Evolutionary conservation across 2,329 filamentous ascomycete genomes (phyloP), one percentile per base, ranked within the genome.

Genomic region (Onygena corvina): DNA sequence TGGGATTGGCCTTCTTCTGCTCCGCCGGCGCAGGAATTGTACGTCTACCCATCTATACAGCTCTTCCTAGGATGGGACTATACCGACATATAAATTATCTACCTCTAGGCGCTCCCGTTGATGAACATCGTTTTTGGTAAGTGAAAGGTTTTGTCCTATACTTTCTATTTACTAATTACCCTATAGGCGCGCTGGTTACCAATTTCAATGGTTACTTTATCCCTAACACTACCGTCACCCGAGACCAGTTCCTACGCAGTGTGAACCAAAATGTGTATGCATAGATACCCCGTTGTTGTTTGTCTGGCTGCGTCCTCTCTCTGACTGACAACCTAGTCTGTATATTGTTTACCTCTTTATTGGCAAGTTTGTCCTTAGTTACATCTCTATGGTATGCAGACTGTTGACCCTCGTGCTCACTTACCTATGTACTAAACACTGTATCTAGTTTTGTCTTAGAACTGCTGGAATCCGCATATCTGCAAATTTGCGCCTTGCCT

Each of bases 111-210:
- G 6, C 40, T 51, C 4, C 76, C 76, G 0, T 56, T 79, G 29
- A 79, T 81, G 75, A 76, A 78, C 31, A 65, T 81, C 33, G 67
- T 80, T 4, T 77, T 80, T 59, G 76, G 76, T 55, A 21, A 23
- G 50, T 53, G 31, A 2, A 11, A 23, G 12, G 36, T 23, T 5
- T n/a, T 23, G 46, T 6, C 14, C 18, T 14, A n/a, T 42, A 27
- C 46, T 46, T 11, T 40, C 27, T 12, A 5, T 25, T 7, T 40
- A 12, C 16, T 40, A 8, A 7, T 47, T n/a, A 3, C 9, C 33
- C 3, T 48, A 4, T 42, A 56, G 54, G 54, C 8, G 62, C 64
- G 31, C 70, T 75, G 29, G 71, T 79, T 40, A 74, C 74, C 5
- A 65, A 71, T 6, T 80, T 81, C 56, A 76, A 72, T 47, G 62